Evolutionary conservation across 306 rosid species (phyloP).

Genomic region (Lablab purpureus): DNA sequence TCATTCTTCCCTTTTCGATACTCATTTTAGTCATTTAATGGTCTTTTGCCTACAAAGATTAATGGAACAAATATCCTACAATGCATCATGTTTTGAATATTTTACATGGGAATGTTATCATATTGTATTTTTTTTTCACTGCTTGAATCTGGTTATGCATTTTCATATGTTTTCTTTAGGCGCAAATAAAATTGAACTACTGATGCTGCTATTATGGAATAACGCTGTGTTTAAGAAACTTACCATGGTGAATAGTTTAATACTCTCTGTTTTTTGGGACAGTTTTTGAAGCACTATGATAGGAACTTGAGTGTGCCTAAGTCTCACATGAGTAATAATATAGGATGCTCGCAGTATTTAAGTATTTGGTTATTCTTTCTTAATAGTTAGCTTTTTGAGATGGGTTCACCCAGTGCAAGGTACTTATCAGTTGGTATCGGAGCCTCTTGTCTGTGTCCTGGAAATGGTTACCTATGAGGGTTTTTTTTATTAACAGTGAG

Average conservation of each 20-base stretch:
- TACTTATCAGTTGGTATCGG: no score
- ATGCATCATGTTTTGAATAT: background rate
- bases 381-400: no score
- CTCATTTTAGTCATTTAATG: background rate
- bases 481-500: no score
- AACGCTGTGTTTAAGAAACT: background rate
- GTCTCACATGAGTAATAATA: no score
- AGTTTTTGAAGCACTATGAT: background rate
- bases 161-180: background rate
- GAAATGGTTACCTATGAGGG: no score
- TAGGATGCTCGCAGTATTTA: no score
- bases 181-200: background rate
- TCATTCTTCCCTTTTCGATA: background rate
- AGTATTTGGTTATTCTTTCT: no score
- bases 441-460: no score
- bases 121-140: conserved; percentile 3
- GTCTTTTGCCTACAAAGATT: background rate
- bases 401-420: no score
- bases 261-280: background rate
- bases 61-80: background rate
- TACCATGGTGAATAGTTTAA: conserved; percentile 14
- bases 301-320: no score
- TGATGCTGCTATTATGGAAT: background rate
- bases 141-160: background rate
- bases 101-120: background rate